These are phyloP conservation scores for Sclerospora graminicola DNA, from an alignment of 352 stramenopile genomes.

Conservation along the genomic window DNA sequence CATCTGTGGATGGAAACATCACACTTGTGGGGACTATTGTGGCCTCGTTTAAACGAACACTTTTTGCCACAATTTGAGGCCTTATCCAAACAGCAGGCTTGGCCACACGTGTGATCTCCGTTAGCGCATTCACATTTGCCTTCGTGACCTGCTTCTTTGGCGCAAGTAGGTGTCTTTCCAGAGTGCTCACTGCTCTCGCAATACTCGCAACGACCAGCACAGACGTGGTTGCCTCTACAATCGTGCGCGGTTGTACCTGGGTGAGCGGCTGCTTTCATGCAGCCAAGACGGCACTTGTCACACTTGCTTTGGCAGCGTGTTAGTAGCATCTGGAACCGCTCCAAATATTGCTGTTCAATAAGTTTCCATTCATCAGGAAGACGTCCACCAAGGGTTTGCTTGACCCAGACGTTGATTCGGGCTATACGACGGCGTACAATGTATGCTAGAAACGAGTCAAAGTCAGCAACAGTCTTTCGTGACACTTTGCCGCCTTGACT, in stretches of 20 bases:
- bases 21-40: constrained; percentile 39
- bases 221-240: constrained; percentile 42
- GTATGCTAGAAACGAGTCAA: constrained; percentile 51
- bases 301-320: constrained; percentile 45
- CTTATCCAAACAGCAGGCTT: constrained; percentile 25
- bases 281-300: constrained; percentile 40
- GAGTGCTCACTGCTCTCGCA: constrained; percentile 21
- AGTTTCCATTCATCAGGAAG: constrained; percentile 37
- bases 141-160: constrained; percentile 48
- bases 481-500: constrained; percentile 12
- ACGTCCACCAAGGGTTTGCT: constrained; percentile 25
- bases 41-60: constrained; percentile 35
- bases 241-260: constrained; percentile 20
- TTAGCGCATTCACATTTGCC: constrained; percentile 49
- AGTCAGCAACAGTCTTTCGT: constrained; percentile 21
- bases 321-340: constrained; percentile 36
- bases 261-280: constrained; percentile 47
- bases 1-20: constrained; percentile 48
- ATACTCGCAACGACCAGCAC: constrained; percentile 35
- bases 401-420: constrained; percentile 34
- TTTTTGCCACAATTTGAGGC: constrained; percentile 44
- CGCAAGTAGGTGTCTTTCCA: constrained; percentile 28
- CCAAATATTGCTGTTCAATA: constrained; percentile 35
- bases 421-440: constrained; percentile 44
- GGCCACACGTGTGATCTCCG: constrained; percentile 55